These are phyloP conservation scores for Candida loeiensis DNA, from an alignment of 805 yeast genomes.

Conservation along the genomic window DNA sequence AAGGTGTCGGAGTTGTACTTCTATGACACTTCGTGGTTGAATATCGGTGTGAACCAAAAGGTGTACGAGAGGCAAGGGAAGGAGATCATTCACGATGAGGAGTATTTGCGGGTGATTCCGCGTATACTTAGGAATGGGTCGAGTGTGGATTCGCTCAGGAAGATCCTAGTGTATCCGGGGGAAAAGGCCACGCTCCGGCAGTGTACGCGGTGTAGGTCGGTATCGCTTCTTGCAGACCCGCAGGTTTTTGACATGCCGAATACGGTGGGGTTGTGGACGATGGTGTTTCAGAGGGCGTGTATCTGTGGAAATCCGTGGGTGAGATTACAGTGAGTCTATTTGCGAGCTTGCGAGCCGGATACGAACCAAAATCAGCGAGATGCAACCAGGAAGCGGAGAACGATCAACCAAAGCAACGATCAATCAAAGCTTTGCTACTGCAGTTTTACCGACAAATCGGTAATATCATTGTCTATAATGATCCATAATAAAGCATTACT, in stretches of 20 bases:
- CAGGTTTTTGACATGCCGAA: slow-evolving; percentile 30
- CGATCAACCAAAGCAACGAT: too few relatives aligned
- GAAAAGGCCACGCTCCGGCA: slow-evolving; percentile 22
- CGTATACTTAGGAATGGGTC: slow-evolving; percentile 20
- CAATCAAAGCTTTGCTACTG: too few relatives aligned
- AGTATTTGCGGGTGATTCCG: slow-evolving; percentile 15
- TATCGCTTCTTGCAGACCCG: slow-evolving; percentile 41
- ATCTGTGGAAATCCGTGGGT: slow-evolving; percentile 80
- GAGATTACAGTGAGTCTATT: too few relatives aligned
- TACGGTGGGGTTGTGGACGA: slow-evolving; percentile 48
- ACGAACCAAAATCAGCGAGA: too few relatives aligned
- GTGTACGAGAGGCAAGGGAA: neutral
- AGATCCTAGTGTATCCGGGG: slow-evolving; percentile 24
- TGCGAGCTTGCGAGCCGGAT: too few relatives aligned
- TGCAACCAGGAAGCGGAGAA: neutral
- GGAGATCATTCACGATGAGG: neutral
- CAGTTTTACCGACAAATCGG: too few relatives aligned
- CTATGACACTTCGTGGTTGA: slow-evolving; percentile 66
- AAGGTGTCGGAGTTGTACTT: slow-evolving; percentile 56
- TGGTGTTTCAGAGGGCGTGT: slow-evolving; percentile 70
- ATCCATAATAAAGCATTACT: too few relatives aligned
- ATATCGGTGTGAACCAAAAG: slow-evolving; percentile 26
- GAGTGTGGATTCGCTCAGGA: slow-evolving; percentile 37
- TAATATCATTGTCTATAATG: too few relatives aligned
- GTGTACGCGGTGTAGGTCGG: slow-evolving; percentile 41